Conservation (phyloP, 192 early-diverging fungal genomes). For the Rhizophagus clarus region DNA sequence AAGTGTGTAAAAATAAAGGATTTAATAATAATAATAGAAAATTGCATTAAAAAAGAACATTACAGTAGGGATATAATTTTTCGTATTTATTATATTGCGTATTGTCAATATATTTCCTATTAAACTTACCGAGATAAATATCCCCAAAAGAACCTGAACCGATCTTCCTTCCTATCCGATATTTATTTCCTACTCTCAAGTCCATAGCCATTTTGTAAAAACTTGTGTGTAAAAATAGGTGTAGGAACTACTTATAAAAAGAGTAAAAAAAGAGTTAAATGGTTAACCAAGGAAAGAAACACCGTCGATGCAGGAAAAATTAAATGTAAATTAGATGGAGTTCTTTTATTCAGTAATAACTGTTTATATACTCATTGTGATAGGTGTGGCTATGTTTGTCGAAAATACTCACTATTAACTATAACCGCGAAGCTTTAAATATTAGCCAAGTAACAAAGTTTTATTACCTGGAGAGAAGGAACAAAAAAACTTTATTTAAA, state of each 20-base stretch:
- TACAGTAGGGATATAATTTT: too few species aligned
- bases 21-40: not conserved
- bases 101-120: not conserved
- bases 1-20: not conserved
- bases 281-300: not conserved
- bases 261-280: not conserved
- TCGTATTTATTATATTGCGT: not conserved
- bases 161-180: slow-evolving; percentile 93
- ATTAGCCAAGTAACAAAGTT: not conserved
- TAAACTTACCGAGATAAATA: slow-evolving; percentile 83
- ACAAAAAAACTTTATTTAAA: not conserved
- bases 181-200: slow-evolving; percentile 92
- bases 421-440: not conserved
- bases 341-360: not conserved
- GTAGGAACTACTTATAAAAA: not conserved
- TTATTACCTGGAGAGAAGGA: not conserved
- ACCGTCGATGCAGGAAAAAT: not conserved
- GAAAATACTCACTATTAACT: not conserved
- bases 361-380: not conserved
- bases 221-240: not conserved
- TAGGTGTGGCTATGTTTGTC: not conserved
- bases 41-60: not conserved
- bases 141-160: slow-evolving; percentile 98
- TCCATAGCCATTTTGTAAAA: slow-evolving; percentile 53
- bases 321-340: not conserved